phyloP scores from a whole-genome alignment of 2,329 filamentous ascomycete species.

The Aureobasidium sp. region DNA sequence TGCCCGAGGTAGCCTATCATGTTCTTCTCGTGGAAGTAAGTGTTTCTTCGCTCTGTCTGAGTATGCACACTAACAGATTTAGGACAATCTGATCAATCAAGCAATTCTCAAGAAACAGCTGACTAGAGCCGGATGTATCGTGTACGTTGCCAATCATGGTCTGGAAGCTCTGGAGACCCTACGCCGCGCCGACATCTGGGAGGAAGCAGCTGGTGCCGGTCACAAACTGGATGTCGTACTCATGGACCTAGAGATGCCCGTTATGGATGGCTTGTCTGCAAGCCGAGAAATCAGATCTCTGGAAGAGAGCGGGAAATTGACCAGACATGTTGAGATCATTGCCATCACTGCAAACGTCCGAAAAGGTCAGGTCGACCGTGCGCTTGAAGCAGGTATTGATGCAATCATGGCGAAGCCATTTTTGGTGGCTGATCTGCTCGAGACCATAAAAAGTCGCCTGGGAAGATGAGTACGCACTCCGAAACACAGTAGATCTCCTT shows the following conservation, averaged over 20 bases:
- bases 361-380: slow-evolving; percentile 20
- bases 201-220: not conserved
- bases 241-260: slow-evolving; percentile 69
- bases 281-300: slow-evolving; percentile 23
- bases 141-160: slow-evolving; percentile 23
- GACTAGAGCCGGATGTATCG: slow-evolving; percentile 21
- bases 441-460: not conserved
- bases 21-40: not conserved
- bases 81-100: slow-evolving; percentile 28
- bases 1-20: slow-evolving; percentile 29
- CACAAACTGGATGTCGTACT: slow-evolving; percentile 47
- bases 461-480: not conserved
- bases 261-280: slow-evolving; percentile 26
- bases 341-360: slow-evolving; percentile 28
- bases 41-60: no score
- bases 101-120: slow-evolving; percentile 25
- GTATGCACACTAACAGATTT: no score
- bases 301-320: slow-evolving; percentile 18
- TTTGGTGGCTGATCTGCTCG: slow-evolving; percentile 27
- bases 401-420: slow-evolving; percentile 31
- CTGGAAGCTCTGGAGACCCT: slow-evolving; percentile 23
- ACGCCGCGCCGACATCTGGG: slow-evolving; percentile 17
- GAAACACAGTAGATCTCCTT: not conserved
- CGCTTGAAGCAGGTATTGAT: slow-evolving; percentile 19
- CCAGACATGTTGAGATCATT: slow-evolving; percentile 22